Evolutionary conservation across 371 early-diverging fungal genomes (phyloP).

Genomic region (Phascolomyces articulosus): DNA sequence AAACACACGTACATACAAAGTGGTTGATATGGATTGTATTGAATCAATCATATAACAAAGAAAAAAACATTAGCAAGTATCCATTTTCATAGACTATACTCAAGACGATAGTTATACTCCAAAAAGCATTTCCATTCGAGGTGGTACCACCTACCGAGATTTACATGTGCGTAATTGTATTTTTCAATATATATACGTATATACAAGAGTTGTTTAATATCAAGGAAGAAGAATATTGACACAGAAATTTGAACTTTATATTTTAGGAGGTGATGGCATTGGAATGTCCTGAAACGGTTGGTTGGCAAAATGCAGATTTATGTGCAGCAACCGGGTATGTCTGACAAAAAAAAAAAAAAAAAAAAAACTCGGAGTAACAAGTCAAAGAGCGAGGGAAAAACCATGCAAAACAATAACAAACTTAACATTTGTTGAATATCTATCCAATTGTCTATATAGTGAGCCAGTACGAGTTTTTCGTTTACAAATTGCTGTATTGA

Average conservation of each 20-base stretch:
- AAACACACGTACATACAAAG: no score
- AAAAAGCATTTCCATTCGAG: conserved; percentile 67
- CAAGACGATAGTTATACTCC: conserved; percentile 96
- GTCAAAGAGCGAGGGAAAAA: no score
- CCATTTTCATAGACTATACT: conserved; percentile 76
- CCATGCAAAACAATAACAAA: no score
- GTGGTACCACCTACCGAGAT: conserved; percentile 76
- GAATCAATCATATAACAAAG: neutral
- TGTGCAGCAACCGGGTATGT: conserved; percentile 53
- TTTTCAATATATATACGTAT: no score
- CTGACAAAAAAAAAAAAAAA: no score
- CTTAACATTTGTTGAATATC: no score
- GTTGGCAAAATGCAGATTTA: conserved; percentile 73
- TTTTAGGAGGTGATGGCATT: conserved; percentile 53
- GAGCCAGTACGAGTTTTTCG: conserved; percentile 60
- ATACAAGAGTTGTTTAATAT: no score
- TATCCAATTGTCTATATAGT: conserved; percentile 7
- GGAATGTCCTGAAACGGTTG: conserved; percentile 69
- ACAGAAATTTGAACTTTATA: no score
- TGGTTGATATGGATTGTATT: neutral
- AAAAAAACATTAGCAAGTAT: conserved; percentile 58
- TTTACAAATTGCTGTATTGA: conserved; percentile 80
- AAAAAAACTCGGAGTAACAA: no score
- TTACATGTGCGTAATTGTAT: conserved; percentile 30
- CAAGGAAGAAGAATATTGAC: no score